Evolutionary conservation across 2,329 filamentous ascomycete genomes (phyloP), one percentile per base, ranked within the genome.

Genomic region (Cercospora brassicicola): DNA sequence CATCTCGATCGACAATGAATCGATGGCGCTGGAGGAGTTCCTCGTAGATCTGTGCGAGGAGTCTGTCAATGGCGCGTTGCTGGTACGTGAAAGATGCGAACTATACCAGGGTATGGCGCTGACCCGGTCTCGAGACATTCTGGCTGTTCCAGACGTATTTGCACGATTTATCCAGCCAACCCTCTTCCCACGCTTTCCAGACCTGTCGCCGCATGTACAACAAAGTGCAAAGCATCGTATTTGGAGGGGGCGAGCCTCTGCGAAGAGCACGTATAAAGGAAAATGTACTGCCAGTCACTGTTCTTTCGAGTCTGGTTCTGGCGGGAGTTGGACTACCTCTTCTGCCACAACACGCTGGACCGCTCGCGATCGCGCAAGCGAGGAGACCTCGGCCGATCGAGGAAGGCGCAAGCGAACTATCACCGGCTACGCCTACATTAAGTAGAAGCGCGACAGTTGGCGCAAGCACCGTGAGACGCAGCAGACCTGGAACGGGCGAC

Each of bases 101-200:
- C 57, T 51, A 28, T 11, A 30, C 31, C 33, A 15, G 2, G 57
- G 31, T 18, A 31, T 57, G 28, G 26, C 42, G 65, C 71, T 76
- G 71, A 77, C 64, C 45, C 26, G 13, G 9, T 30, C 62, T 64
- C 51, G 76, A 95, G 92, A 94, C 92, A 39, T 95, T 95, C 80
- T 95, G 92, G 92, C 86, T 95, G 62, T 93, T 95, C 80, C 92
- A 95, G 81, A 94, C 91, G 4, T 94, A 95, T 77, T 87, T 95
- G 31, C 90, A 92, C 83, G 92, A 95, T 78, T 87, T 95, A 70
- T 87, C 91, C 65, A 83, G 86, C 76, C 91, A 90, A 67, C 92
- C 92, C 2, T 90, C 91, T 77, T 90, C 90, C 69, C 87, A 89
- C 74, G 86, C 90, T 60, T 95, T 95, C 81, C 90, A 91, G 81